A percentile compares a stretch with the other conserved stretches of the same genome.
These are phyloP conservation scores for Fusarium verrucosum DNA, from an alignment of 2,329 filamentous ascomycete species.

Conservation along the genomic window DNA sequence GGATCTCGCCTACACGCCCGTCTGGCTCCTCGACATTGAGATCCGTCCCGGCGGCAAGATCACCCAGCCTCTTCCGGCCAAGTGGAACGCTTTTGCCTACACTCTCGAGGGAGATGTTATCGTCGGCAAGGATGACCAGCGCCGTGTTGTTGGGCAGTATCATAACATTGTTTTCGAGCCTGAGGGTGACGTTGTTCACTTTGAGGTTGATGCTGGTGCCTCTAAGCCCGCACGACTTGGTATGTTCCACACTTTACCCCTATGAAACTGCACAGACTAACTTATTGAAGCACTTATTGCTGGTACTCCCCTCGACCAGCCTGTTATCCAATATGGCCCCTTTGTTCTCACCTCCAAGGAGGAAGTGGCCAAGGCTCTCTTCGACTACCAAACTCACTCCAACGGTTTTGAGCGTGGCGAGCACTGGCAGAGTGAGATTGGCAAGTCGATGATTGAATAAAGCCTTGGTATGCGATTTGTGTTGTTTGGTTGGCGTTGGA, in stretches of 20 bases:
- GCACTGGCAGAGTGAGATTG: conserved; percentile 87
- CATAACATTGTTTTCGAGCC: conserved; percentile 91
- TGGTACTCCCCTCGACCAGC: conserved; percentile 81
- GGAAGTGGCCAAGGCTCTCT: conserved; percentile 78
- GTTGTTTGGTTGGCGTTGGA: conserved; percentile 25
- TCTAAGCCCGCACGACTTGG: conserved; percentile 64
- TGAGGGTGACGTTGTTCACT: conserved; percentile 78
- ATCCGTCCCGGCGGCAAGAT: conserved; percentile 82
- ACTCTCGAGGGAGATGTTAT: conserved; percentile 76
- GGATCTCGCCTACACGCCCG: conserved; percentile 93
- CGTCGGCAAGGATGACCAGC: conserved; percentile 65
- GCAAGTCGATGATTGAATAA: conserved; percentile 71
- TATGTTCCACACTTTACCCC: background rate
- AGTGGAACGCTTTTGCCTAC: conserved; percentile 93
- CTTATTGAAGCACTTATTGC: conserved; percentile 69
- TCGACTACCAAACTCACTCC: conserved; percentile 75
- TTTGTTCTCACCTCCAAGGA: conserved; percentile 80
- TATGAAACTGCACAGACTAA: background rate
- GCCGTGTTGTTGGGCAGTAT: conserved; percentile 70
- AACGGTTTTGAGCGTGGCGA: conserved; percentile 85
- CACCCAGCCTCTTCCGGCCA: conserved; percentile 76
- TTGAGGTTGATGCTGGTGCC: conserved; percentile 73
- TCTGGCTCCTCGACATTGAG: conserved; percentile 91
- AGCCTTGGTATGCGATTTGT: background rate
- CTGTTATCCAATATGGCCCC: conserved; percentile 84